Percentiles rank a stretch among this genome's conserved stretches.
Conservation (phyloP, 768 basidiomycete genomes). For the Dacryopinax spathularia region DNA sequence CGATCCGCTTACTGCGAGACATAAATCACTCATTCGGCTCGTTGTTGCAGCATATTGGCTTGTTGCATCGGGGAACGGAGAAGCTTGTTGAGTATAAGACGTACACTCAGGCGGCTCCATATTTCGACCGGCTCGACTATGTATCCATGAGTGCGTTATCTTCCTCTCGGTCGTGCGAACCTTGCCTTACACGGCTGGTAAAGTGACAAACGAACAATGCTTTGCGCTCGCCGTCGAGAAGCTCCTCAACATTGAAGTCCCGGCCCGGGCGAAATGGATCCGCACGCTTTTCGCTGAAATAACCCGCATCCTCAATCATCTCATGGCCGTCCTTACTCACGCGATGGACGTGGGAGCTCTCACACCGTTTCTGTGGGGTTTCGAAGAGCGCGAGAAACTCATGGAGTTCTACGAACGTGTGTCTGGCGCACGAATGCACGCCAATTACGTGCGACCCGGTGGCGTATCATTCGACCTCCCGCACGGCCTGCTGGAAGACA, state of each 20-base stretch:
- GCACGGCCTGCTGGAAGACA: conserved; percentile 96
- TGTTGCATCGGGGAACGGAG: conserved; percentile 94
- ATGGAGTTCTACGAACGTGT: conserved; percentile 99
- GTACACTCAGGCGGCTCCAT: conserved; percentile 91
- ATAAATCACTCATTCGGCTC: conserved; percentile 7
- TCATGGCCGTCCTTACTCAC: conserved; percentile 94
- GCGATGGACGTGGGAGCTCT: conserved; percentile 96
- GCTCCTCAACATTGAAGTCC: conserved; percentile 90
- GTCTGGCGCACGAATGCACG: conserved; percentile 90
- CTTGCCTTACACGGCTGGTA: conserved; percentile 6
- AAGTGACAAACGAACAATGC: conserved; percentile 99
- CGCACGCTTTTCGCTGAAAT: conserved; percentile 94
- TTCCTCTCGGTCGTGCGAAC: neutral
- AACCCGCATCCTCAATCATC: conserved; percentile 87
- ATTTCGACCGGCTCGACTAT: conserved; percentile 98
- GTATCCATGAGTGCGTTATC: conserved; percentile 89
- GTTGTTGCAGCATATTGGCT: conserved; percentile 72
- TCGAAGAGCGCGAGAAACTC: conserved; percentile 98
- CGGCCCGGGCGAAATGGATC: conserved; percentile 96
- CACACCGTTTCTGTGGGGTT: conserved; percentile 98
- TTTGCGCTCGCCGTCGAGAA: conserved; percentile 98
- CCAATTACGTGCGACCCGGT: conserved; percentile 94
- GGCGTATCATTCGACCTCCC: conserved; percentile 97
- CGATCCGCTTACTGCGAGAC: neutral
- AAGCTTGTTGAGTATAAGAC: conserved; percentile 99